These are phyloP conservation scores for Auriscalpium orientale DNA, from an alignment of 768 basidiomycete genomes.

Conservation along the genomic window DNA sequence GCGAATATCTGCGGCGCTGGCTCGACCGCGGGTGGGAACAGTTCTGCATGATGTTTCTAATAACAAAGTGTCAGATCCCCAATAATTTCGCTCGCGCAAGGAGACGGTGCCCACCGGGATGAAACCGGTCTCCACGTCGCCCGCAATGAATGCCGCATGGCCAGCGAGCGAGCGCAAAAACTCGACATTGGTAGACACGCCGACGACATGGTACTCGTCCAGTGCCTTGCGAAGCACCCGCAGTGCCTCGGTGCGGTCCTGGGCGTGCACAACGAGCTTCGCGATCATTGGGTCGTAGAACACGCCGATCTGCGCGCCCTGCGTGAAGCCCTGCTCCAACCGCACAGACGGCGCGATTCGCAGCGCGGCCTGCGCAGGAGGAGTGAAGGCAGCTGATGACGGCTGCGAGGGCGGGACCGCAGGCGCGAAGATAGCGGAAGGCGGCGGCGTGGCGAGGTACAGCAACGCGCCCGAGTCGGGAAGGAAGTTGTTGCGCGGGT, in stretches of 20 bases:
- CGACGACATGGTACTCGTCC: conserved; percentile 86
- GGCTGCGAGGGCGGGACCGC: conserved; percentile 24
- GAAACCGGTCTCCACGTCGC: conserved; percentile 87
- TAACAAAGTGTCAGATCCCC: neutral
- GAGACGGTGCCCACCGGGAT: conserved; percentile 50
- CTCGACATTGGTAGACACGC: conserved; percentile 86
- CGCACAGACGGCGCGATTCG: conserved; percentile 55
- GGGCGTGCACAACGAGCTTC: conserved; percentile 84
- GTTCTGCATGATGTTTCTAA: conserved; percentile 74
- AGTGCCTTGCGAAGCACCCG: conserved; percentile 72
- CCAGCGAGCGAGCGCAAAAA: conserved; percentile 76
- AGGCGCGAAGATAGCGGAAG: conserved; percentile 64
- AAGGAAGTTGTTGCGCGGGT: conserved; percentile 87
- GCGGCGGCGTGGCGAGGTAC: conserved; percentile 72
- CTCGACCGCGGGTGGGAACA: conserved; percentile 62
- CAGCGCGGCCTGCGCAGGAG: conserved; percentile 11
- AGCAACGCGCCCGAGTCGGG: conserved; percentile 83
- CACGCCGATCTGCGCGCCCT: conserved; percentile 75
- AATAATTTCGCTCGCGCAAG: neutral
- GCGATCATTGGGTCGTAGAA: conserved; percentile 92
- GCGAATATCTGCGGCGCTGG: conserved; percentile 62
- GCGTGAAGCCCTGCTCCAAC: conserved; percentile 84
- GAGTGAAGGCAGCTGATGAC: neutral
- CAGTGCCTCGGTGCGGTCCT: conserved; percentile 78
- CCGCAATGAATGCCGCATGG: conserved; percentile 67